A percentile compares a stretch with the other conserved stretches of the same genome.
phyloP scores from a whole-genome alignment of 1,284 basidiomycete genomes.

The Cryptococcus sp. region DNA sequence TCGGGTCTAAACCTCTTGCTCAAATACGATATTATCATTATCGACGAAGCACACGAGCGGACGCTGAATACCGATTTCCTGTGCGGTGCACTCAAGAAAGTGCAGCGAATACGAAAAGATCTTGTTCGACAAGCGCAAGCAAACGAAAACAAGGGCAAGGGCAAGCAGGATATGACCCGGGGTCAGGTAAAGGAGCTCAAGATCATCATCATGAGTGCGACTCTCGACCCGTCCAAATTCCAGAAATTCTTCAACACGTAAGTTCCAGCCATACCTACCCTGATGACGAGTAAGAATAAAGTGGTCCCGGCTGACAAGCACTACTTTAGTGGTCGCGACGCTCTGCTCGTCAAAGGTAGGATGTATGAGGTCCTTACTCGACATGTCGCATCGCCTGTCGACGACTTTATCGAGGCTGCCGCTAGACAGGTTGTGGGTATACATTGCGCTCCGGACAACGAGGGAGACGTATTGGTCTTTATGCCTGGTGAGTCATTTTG shows the following conservation, averaged over 20 bases:
- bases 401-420: slow-evolving; percentile 87
- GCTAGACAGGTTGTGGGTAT: slow-evolving; percentile 89
- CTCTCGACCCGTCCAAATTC: slow-evolving; percentile 92
- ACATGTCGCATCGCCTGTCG: slow-evolving; percentile 70
- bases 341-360: slow-evolving; percentile 87
- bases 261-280: slow-evolving; percentile 30
- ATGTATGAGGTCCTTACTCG: slow-evolving; percentile 87
- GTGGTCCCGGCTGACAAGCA: background rate
- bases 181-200: slow-evolving; percentile 62
- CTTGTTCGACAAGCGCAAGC: slow-evolving; percentile 48
- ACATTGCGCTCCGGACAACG: slow-evolving; percentile 66
- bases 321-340: slow-evolving; percentile 40
- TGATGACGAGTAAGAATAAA: background rate
- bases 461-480: slow-evolving; percentile 90
- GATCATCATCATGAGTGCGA: slow-evolving; percentile 96
- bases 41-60: slow-evolving; percentile 97
- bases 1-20: slow-evolving; percentile 60
- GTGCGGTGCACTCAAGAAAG: slow-evolving; percentile 87
- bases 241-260: slow-evolving; percentile 81
- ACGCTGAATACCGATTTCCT: slow-evolving; percentile 92
- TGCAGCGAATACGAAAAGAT: slow-evolving; percentile 69
- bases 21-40: slow-evolving; percentile 83
- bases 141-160: slow-evolving; percentile 53
- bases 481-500: slow-evolving; percentile 65
- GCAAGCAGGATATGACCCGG: slow-evolving; percentile 39